phyloP scores from a whole-genome alignment of 306 rosid species.

The Glycine tomentella region DNA sequence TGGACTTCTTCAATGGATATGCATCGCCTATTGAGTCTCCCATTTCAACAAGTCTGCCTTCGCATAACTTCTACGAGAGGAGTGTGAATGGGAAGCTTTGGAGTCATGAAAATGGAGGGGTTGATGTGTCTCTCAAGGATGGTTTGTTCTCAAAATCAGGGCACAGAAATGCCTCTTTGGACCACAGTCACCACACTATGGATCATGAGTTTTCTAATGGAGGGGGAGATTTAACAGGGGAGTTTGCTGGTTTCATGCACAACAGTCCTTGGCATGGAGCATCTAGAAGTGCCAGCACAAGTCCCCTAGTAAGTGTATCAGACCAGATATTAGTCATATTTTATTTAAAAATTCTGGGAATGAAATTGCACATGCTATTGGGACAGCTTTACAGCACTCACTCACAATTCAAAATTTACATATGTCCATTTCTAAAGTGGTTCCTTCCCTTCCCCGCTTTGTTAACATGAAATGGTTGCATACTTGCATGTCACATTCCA shows the following conservation, averaged over 20 bases:
- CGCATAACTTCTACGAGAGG: constrained; percentile 58
- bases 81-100: constrained; percentile 80
- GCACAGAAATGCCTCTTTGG: constrained; percentile 46
- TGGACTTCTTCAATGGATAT: constrained; percentile 70
- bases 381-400: not conserved
- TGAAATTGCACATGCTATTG: constrained; percentile 13
- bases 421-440: not conserved
- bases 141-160: constrained; percentile 68
- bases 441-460: constrained; percentile 1
- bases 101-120: constrained; percentile 76
- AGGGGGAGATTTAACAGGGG: constrained; percentile 52
- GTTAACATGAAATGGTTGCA: not conserved
- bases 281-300: constrained; percentile 72
- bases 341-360: not conserved
- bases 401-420: not conserved
- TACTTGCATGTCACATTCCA: not conserved
- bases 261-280: constrained; percentile 55
- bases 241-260: constrained; percentile 71
- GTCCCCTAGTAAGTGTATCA: constrained; percentile 69
- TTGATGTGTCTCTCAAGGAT: constrained; percentile 85
- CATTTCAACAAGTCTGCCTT: constrained; percentile 52
- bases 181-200: constrained; percentile 17
- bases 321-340: constrained; percentile 3
- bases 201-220: constrained; percentile 45
- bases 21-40: constrained; percentile 71